Percentiles rank a stretch among this genome's conserved stretches.
Conservation (phyloP, 23 red algal genomes). For the Gracilaria domingensis region DNA sequence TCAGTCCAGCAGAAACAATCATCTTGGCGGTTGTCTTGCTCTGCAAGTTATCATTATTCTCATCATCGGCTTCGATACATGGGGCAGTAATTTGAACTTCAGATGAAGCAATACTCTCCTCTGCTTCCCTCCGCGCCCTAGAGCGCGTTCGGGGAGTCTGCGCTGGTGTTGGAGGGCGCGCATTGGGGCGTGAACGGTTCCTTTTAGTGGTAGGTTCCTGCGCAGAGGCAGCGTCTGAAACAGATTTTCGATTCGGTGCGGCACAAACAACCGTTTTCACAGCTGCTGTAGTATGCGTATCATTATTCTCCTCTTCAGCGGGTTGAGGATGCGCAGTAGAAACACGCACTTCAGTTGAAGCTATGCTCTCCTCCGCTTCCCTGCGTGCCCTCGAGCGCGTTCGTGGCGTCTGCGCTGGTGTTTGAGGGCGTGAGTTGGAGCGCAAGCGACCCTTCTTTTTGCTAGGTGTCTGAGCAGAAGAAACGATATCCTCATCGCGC, state of each 20-base stretch:
- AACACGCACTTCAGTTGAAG: neutral
- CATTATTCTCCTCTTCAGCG: neutral
- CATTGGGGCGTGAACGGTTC: neutral
- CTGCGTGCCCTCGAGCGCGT: constrained; percentile 15
- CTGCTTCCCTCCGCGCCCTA: constrained; percentile 13
- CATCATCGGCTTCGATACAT: neutral
- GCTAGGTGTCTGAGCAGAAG: constrained; percentile 2
- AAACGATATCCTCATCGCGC: neutral
- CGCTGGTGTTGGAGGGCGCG: neutral
- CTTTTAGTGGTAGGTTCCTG: neutral
- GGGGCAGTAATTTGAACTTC: neutral
- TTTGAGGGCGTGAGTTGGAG: neutral
- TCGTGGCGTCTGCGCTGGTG: constrained; percentile 7
- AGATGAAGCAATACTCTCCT: constrained; percentile 27
- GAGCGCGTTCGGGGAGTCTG: constrained; percentile 11
- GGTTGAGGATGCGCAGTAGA: neutral
- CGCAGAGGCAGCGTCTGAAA: no score
- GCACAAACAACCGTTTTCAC: no score
- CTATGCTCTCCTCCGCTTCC: constrained; percentile 19
- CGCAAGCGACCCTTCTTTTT: neutral
- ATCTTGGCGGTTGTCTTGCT: neutral
- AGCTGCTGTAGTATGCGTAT: no score
- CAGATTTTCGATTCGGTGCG: no score
- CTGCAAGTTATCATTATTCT: neutral
- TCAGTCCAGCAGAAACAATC: neutral